Base-by-base conservation (phyloP, 1,284 basidiomycete genomes). In the Pseudozyma thailandica region DNA sequence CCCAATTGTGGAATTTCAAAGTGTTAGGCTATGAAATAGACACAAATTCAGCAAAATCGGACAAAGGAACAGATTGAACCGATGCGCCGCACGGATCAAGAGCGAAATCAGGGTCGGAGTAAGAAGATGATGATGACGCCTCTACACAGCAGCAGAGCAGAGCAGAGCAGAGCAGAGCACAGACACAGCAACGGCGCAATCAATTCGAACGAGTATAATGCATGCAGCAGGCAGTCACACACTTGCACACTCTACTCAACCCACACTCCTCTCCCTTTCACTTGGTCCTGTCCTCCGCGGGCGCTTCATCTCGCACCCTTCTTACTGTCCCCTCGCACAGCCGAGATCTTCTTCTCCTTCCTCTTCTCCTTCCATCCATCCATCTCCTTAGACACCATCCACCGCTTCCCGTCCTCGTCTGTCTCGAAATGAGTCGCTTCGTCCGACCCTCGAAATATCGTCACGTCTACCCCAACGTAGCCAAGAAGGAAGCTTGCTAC, bases 401-500 rank as follows among this genome's bases (percentile, higher is more conserved):
- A 3, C 42, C 13, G 26, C 26, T 10, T 18, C 28, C 16, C 44
- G 10, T n/a, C 23, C n/a, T 16, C 30, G 31, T 12, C 45, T 35
- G 18, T 13, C 4, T 37, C 21, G 53, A 37, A 12, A 73, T 73
- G 71, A 73, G 87, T 54, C 86, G 87, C 50, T 88, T 89, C 82
- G 87, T 88, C 23, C 85, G 88, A 38, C 84, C 87, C 56, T 88
- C 87, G 60, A 88, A 88, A 78, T 89, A 89, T 80, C 85, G 88
- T 72, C 94, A 98, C 84, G 93, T 95, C 78, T 97, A 91, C 82
- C 94, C 92, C 38, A 77, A 65, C 49, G 69, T 78, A 7, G 81
- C 77, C 55, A 84, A 83, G 63, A 84, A 82, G 58, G 83, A 84
- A 56, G 72, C 66, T 27, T 72, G 58, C 45, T 87, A 92, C 77